These are phyloP conservation scores for Penicillium subrubescens DNA, from an alignment of 495 filamentous ascomycete genomes.

Conservation along the genomic window DNA sequence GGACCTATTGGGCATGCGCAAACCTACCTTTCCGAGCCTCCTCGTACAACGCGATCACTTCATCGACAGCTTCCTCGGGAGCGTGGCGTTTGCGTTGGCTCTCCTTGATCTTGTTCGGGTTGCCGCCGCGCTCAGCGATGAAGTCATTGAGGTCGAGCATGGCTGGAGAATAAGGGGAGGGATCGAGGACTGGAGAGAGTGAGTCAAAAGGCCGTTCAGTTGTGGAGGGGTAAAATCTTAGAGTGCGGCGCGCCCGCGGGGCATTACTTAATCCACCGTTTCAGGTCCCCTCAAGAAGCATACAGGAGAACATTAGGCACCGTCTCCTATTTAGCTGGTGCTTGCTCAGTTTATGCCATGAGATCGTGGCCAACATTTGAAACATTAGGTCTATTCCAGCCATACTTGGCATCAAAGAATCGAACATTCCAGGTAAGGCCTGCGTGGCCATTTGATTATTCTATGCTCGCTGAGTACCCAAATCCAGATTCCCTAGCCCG, in stretches of 20 bases:
- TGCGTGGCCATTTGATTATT: constrained; percentile 28
- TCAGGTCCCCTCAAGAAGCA: not conserved
- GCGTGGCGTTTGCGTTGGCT: constrained; percentile 81
- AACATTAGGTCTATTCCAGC: not conserved
- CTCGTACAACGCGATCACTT: constrained; percentile 84
- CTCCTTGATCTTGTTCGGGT: constrained; percentile 86
- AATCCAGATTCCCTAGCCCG: constrained; percentile 22
- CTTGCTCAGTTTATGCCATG: not conserved
- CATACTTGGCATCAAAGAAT: not conserved
- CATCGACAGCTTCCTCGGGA: constrained; percentile 80
- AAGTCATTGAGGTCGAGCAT: constrained; percentile 85
- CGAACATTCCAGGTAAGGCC: constrained; percentile 5
- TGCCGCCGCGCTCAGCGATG: constrained; percentile 83
- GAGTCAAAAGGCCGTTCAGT: constrained; percentile 20
- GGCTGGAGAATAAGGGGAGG: constrained; percentile 14
- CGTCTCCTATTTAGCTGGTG: not conserved
- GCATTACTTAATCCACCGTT: constrained; percentile 27
- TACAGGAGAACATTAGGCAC: not conserved
- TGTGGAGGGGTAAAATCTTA: constrained; percentile 34
- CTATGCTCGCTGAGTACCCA: constrained; percentile 28
- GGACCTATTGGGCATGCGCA: not conserved
- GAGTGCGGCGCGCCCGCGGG: constrained; percentile 20
- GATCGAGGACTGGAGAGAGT: constrained; percentile 7
- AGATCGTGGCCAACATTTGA: not conserved
- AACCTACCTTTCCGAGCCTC: constrained; percentile 75